Evolutionary conservation across 169 alveolate genomes (phyloP).

Genomic region (Hepatocystis sp.): DNA sequence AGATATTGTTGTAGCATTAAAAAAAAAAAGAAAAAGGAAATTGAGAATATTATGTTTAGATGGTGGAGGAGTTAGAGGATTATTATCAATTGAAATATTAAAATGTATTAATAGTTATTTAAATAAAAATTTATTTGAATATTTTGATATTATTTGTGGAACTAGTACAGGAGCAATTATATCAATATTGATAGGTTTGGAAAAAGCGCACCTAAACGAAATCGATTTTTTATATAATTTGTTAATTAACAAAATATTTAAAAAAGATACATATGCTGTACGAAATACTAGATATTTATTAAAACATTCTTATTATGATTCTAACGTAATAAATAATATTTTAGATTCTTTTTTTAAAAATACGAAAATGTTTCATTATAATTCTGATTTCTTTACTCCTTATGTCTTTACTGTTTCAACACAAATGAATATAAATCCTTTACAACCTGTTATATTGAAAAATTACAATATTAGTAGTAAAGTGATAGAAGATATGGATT

Average conservation of each 20-base stretch:
- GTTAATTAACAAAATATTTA: slow-evolving; percentile 85
- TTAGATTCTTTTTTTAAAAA: slow-evolving; percentile 80
- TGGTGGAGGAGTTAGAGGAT: slow-evolving; percentile 92
- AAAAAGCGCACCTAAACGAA: slow-evolving; percentile 83
- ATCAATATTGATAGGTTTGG: slow-evolving; percentile 86
- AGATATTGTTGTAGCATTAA: slow-evolving; percentile 41
- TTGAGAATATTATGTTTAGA: slow-evolving; percentile 87
- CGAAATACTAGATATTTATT: slow-evolving; percentile 83
- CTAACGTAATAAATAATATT: slow-evolving; percentile 76
- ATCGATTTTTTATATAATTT: slow-evolving; percentile 82
- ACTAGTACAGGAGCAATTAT: slow-evolving; percentile 91
- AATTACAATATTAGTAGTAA: slow-evolving; percentile 70
- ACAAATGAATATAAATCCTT: slow-evolving; percentile 82
- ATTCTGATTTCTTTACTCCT: slow-evolving; percentile 87
- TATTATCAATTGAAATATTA: slow-evolving; percentile 86
- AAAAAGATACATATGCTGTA: slow-evolving; percentile 82
- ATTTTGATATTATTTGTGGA: slow-evolving; percentile 90
- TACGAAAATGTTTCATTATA: slow-evolving; percentile 85
- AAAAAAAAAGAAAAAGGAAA: slow-evolving; percentile 76
- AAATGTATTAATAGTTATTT: slow-evolving; percentile 76
- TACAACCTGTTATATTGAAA: slow-evolving; percentile 85
- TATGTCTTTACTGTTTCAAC: slow-evolving; percentile 87
- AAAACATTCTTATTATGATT: slow-evolving; percentile 88
- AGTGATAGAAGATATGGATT: neutral
- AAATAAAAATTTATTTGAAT: slow-evolving; percentile 82